Conservation (phyloP, 2,329 filamentous ascomycete genomes). For the Aspergillus quadrilineatus region DNA sequence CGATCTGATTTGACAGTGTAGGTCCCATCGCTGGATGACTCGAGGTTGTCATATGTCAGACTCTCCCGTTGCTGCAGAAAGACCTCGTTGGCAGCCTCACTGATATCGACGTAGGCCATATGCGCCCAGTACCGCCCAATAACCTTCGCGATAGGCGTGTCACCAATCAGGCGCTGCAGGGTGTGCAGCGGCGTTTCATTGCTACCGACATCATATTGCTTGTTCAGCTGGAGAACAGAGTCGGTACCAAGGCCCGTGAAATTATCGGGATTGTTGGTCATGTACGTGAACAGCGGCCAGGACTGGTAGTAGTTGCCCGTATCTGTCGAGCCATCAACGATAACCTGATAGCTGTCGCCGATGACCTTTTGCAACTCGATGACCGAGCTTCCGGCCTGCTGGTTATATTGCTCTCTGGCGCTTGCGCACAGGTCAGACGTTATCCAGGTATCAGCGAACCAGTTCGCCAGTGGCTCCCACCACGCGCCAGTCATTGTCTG, state of each 20-base stretch:
- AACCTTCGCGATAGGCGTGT: background rate
- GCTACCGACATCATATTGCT: conserved; percentile 9
- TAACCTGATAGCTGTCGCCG: conserved; percentile 13
- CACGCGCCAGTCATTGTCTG: conserved; percentile 11
- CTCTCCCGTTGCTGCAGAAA: conserved; percentile 8
- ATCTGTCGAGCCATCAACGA: conserved; percentile 8
- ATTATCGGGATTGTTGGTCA: conserved; percentile 16
- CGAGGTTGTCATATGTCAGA: conserved; percentile 9
- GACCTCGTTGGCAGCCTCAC: conserved; percentile 3
- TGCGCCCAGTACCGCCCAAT: conserved; percentile 15
- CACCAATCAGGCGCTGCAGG: background rate
- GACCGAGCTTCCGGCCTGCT: background rate
- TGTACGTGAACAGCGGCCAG: conserved; percentile 14
- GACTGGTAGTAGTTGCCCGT: conserved; percentile 14
- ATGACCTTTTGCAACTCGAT: conserved; percentile 15
- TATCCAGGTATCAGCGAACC: conserved; percentile 13
- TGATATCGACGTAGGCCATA: conserved; percentile 16
- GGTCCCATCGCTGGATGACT: background rate
- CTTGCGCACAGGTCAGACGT: conserved; percentile 8
- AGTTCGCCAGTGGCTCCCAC: conserved; percentile 16
- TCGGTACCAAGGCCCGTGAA: conserved; percentile 7
- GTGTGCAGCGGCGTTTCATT: conserved; percentile 19
- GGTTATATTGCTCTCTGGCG: conserved; percentile 3
- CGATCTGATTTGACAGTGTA: conserved; percentile 10
- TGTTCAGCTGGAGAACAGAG: conserved; percentile 2